phyloP scores from a whole-genome alignment of 2,329 filamentous ascomycete genomes.

The Eutypella sp. region DNA sequence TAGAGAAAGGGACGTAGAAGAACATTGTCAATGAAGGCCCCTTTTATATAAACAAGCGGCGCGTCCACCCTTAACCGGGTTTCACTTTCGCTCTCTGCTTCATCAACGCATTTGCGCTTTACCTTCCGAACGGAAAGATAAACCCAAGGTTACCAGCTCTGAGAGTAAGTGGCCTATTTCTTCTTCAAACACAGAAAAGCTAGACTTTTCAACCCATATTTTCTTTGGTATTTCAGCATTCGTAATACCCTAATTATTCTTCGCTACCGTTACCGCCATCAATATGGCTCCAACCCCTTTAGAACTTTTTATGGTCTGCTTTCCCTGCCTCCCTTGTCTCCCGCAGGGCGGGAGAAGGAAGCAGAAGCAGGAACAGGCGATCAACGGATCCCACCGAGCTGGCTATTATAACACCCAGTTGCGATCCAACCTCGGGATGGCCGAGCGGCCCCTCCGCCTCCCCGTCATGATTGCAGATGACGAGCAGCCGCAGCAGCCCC shows the following conservation, averaged over 20 bases:
- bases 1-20: not conserved
- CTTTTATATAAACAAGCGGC: not conserved
- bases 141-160: constrained; percentile 5
- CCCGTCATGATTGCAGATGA: not conserved
- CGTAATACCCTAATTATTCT: not conserved
- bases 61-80: not conserved
- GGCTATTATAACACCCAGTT: constrained; percentile 11
- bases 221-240: not conserved
- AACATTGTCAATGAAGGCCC: not conserved
- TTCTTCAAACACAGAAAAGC: not conserved
- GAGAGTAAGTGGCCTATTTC: constrained; percentile 12
- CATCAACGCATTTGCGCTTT: no score
- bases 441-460: constrained; percentile 5
- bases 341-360: not conserved
- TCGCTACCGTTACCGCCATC: not conserved
- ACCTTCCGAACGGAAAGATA: constrained; percentile 1
- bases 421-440: constrained; percentile 10
- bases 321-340: constrained; percentile 12
- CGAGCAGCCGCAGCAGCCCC: constrained; percentile 1
- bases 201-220: not conserved
- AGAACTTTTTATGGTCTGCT: constrained; percentile 6
- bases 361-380: not conserved
- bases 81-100: not conserved
- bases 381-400: constrained; percentile 1
- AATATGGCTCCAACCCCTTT: constrained; percentile 2